Conservation (phyloP, 768 basidiomycete species). For the Hirschioporus abietinus region DNA sequence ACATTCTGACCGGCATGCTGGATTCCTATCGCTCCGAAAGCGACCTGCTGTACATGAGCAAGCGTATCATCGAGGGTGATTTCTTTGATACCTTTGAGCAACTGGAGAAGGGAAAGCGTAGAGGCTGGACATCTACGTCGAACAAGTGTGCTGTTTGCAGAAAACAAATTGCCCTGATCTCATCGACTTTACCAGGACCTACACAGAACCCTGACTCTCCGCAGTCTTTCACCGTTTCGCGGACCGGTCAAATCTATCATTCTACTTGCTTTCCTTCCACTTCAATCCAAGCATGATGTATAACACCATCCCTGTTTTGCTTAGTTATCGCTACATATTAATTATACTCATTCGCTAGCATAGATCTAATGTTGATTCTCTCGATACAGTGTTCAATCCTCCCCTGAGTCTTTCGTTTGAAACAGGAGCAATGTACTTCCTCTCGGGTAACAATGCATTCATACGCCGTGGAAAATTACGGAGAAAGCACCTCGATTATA, state of each 20-base stretch:
- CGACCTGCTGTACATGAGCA: conserved; percentile 83
- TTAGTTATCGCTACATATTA: not conserved
- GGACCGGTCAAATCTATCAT: conserved; percentile 1
- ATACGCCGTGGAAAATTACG: too few species aligned
- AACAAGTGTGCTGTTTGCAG: conserved; percentile 50
- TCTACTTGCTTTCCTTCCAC: not conserved
- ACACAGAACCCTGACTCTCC: not conserved
- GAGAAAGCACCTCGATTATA: too few species aligned
- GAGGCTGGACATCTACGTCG: conserved; percentile 57
- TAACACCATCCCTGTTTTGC: not conserved
- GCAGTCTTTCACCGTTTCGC: not conserved
- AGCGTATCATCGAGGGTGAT: conserved; percentile 75
- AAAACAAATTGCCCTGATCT: conserved; percentile 29
- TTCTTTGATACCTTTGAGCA: conserved; percentile 69
- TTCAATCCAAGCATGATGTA: conserved; percentile 2
- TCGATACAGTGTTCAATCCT: not conserved
- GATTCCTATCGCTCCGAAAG: conserved; percentile 91
- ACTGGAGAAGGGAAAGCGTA: conserved; percentile 47
- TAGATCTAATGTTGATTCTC: not conserved
- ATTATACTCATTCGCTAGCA: not conserved
- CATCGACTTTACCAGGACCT: not conserved
- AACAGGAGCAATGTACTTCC: not conserved
- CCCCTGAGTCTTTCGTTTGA: not conserved
- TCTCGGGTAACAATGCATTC: too few species aligned
- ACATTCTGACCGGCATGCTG: conserved; percentile 91